These are phyloP conservation scores for Euphorbia pulcherrima DNA, from an alignment of 345 rosid genomes.

Conservation along the genomic window DNA sequence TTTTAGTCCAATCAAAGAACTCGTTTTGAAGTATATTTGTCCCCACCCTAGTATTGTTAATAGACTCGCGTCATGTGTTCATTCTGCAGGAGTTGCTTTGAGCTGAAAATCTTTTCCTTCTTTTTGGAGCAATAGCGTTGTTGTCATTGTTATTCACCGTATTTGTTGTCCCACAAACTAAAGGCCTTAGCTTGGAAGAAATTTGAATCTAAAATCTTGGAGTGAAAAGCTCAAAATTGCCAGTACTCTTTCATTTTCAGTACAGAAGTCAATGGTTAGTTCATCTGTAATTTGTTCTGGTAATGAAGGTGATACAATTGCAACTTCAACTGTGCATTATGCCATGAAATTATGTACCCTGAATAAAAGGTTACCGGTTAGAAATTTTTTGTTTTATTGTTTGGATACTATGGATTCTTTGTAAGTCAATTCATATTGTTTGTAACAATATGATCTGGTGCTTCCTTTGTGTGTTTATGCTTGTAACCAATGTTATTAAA, in stretches of 20 bases:
- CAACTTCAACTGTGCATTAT: background rate
- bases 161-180: conserved; percentile 77
- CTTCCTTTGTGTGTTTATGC: background rate
- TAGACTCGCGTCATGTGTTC: conserved; percentile 10
- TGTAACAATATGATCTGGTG: background rate
- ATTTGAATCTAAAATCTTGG: conserved; percentile 77
- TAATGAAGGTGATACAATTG: background rate
- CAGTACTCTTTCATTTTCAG: background rate
- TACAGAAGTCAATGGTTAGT: conserved; percentile 2
- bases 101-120: conserved; percentile 80
- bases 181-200: conserved; percentile 94
- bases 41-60: background rate
- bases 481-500: background rate
- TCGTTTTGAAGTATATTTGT: conserved; percentile 1
- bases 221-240: conserved; percentile 36
- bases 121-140: conserved; percentile 76
- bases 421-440: background rate
- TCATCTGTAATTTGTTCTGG: background rate
- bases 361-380: background rate
- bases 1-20: background rate
- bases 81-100: conserved; percentile 73
- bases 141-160: conserved; percentile 55
- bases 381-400: background rate
- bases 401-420: background rate
- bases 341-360: background rate